Base-by-base conservation (phyloP, 1,139 yeast genomes). In the Yamadazyma conglobata region DNA sequence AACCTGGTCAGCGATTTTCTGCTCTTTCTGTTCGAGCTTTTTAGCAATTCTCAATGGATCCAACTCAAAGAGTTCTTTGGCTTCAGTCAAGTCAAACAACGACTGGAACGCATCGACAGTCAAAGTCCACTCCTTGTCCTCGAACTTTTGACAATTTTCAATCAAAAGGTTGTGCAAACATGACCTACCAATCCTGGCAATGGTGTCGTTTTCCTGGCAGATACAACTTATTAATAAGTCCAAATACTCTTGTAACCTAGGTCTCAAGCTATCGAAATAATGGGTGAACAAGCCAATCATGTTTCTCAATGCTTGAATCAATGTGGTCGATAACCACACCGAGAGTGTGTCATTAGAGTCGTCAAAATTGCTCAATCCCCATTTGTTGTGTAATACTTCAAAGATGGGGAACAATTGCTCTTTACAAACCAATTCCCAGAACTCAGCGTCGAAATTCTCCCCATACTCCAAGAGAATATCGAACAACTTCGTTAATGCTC, bases 171-270 rank as follows among this genome's bases (percentile, higher is more conserved):
- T 85, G 41, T 83, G 81, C 38, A 91, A 69, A 54, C 98, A 89
- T 8, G 91, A 79, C 48, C 94, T 77, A 13, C 98, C 98, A 44
- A 89, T 88, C 47, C 95, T 73, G 1, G 97, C 94, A 46, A 93
- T 89, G 0, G 97, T 88, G 48, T 91, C 98, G 54, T 91, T 91
- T 47, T 89, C 96, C 57, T 91, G 98, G 48, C 96, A 87, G 31
- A 91, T 86, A 58, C 98, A 93, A 6, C 91, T 80, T 3, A 79
- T 79, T 33, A 93, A 60, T 35, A 93, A 67, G 23, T 77, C 79
- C 57, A 93, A 65, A 52, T 83, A 87, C 2, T 87, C 93, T 38
- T 76, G 83, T 33, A 91, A 66, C 74, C 84, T 76, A 25, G 74
- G 68, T 42, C 79, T 79, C 49, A 91, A 71, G 2, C 79, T 73